Conservation (phyloP, 352 stramenopile genomes). For the Globisporangium abappressorium region DNA sequence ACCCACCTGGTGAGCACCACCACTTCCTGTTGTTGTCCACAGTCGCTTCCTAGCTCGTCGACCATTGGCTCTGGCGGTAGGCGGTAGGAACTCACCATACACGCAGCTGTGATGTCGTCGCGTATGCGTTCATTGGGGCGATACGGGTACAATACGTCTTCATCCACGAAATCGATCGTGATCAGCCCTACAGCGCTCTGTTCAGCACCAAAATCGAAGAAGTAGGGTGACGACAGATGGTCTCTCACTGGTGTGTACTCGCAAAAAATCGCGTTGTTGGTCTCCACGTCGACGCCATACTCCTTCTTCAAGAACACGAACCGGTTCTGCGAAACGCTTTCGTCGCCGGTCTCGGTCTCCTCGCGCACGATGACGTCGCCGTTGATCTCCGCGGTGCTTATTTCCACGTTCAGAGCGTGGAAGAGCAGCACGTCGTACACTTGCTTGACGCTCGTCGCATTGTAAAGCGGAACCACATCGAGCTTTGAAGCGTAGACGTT, state of each 20-base stretch:
- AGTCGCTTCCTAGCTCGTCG: background rate
- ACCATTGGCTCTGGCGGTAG: background rate
- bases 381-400: constrained; percentile 8
- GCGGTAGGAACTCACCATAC: background rate
- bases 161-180: constrained; percentile 13
- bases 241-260: constrained; percentile 1
- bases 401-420: constrained; percentile 13
- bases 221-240: background rate
- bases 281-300: constrained; percentile 1
- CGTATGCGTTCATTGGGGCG: constrained; percentile 5
- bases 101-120: constrained; percentile 2
- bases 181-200: constrained; percentile 5
- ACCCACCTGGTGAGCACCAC: constrained; percentile 42
- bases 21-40: constrained; percentile 3
- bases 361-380: constrained; percentile 17
- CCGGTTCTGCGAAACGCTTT: constrained; percentile 10
- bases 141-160: constrained; percentile 13
- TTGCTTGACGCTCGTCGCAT: constrained; percentile 13
- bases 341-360: constrained; percentile 4
- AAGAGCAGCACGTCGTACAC: constrained; percentile 14
- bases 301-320: constrained; percentile 1
- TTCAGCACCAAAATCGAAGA: background rate
- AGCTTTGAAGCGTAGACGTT: constrained; percentile 20
- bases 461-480: constrained; percentile 20
- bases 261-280: constrained; percentile 13